Base-by-base conservation (phyloP, 257 asterid species). In the Parsonsia alboflavescens region DNA sequence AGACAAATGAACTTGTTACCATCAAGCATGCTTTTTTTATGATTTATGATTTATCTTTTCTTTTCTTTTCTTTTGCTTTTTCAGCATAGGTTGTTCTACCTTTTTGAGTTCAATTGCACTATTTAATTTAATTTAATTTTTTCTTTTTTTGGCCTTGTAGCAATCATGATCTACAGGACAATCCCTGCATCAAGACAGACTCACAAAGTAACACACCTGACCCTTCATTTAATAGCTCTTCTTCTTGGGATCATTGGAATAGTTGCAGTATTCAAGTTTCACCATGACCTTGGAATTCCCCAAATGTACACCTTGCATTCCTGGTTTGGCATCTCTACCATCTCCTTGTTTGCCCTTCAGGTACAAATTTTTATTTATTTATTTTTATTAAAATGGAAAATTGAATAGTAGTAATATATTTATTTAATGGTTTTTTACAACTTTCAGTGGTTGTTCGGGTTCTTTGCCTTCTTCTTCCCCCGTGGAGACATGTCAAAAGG, bases 301-400 rank as follows among this genome's bases (percentile, higher is more conserved):
- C 12, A 87, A 57, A 11, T 90, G 82, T 90, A 86, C 44, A 63
- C 92, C 45, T 74, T 87, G 72, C 96, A 90, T 77, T 90, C 96
- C 45, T 90, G 94, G 96, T 54, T 90, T 63, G 96, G 96, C 57
- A 75, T 90, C 57, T 65, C 89, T 22, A 87, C 96, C 72, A 80
- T 87, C 76, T 77, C 66, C 86, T 81, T 90, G 44, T 87, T 83
- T 64, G 84, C 45, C 77, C 48, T 84, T 10, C 94, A 90, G 89
- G 94, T 87, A 82, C 72, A 22, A 2, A n/a, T n/a, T n/a, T n/a
- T n/a, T n/a, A n/a, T n/a, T n/a, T n/a, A n/a, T n/a, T n/a, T n/a
- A n/a, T n/a, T n/a, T n/a, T n/a, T n/a, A n/a, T n/a, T n/a, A n/a
- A n/a, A n/a, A n/a, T n/a, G n/a, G n/a, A n/a, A n/a, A n/a, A n/a